Percentiles rank a stretch among this genome's conserved stretches.
phyloP scores from a whole-genome alignment of 2,329 filamentous ascomycete genomes.

The Apiospora arundinis region DNA sequence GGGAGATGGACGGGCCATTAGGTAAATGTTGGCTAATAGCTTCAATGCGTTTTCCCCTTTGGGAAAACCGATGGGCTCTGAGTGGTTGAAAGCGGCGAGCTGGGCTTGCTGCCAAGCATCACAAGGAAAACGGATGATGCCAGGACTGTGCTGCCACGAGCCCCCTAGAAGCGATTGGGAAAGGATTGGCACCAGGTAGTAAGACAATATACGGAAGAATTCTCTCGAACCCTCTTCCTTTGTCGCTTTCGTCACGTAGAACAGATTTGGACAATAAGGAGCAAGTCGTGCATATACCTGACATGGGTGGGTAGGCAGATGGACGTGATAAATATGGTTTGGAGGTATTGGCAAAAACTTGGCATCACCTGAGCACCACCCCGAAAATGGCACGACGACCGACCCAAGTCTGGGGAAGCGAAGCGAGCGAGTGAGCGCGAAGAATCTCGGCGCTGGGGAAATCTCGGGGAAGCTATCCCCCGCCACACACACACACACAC shows the following conservation, averaged over 20 bases:
- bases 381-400: neutral
- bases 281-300: neutral
- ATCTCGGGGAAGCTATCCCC: slow-evolving; percentile 16
- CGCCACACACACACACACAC: neutral
- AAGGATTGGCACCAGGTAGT: neutral
- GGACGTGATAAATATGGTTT: neutral
- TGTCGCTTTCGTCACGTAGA: no score
- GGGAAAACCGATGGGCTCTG: slow-evolving; percentile 14
- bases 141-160: neutral
- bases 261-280: neutral
- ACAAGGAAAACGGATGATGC: neutral
- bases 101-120: neutral
- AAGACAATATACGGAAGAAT: neutral
- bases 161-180: neutral
- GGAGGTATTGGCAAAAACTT: neutral
- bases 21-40: slow-evolving; percentile 20
- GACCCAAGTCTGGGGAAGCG: slow-evolving; percentile 1
- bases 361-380: neutral
- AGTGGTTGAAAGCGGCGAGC: neutral
- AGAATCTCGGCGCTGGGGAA: neutral
- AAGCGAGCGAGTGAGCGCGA: slow-evolving; percentile 2
- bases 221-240: neutral
- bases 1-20: slow-evolving; percentile 15
- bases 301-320: neutral
- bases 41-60: slow-evolving; percentile 12